Evolutionary conservation across 2,329 filamentous ascomycete genomes (phyloP).

Genomic region (Emericellopsis atlantica): DNA sequence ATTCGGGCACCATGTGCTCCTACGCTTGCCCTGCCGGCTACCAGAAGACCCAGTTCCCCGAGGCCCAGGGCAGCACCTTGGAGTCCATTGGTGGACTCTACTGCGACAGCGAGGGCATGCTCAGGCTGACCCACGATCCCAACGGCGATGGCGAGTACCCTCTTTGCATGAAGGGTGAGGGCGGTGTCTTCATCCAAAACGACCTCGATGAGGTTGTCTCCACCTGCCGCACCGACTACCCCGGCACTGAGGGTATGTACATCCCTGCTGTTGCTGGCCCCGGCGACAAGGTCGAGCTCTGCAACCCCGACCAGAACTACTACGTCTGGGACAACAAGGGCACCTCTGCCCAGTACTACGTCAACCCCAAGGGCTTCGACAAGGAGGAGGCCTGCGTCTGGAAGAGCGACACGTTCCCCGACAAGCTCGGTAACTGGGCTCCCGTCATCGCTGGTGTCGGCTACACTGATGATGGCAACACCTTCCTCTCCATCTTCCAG

Average conservation of each 20-base stretch:
- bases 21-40: constrained; percentile 89
- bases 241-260: constrained; percentile 80
- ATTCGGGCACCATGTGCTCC: constrained; percentile 63
- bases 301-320: constrained; percentile 65
- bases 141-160: constrained; percentile 15
- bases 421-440: constrained; percentile 69
- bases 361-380: constrained; percentile 68
- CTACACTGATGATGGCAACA: constrained; percentile 47
- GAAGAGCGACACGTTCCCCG: constrained; percentile 35
- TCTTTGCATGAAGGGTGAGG: constrained; percentile 64
- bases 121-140: constrained; percentile 59
- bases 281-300: constrained; percentile 49
- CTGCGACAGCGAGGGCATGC: constrained; percentile 61
- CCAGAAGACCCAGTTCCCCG: constrained; percentile 85
- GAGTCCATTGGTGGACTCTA: constrained; percentile 82
- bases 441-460: constrained; percentile 80
- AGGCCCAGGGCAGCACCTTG: constrained; percentile 60
- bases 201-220: constrained; percentile 52
- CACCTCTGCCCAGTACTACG: constrained; percentile 92
- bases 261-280: constrained; percentile 56
- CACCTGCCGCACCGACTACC: constrained; percentile 93
- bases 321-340: constrained; percentile 62
- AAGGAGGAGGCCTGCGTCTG: constrained; percentile 65
- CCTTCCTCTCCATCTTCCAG: constrained; percentile 74
- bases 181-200: constrained; percentile 65